Percentiles rank a stretch among this genome's conserved stretches.
Conservation (phyloP, 768 basidiomycete genomes). For the Sutorius australiensis region DNA sequence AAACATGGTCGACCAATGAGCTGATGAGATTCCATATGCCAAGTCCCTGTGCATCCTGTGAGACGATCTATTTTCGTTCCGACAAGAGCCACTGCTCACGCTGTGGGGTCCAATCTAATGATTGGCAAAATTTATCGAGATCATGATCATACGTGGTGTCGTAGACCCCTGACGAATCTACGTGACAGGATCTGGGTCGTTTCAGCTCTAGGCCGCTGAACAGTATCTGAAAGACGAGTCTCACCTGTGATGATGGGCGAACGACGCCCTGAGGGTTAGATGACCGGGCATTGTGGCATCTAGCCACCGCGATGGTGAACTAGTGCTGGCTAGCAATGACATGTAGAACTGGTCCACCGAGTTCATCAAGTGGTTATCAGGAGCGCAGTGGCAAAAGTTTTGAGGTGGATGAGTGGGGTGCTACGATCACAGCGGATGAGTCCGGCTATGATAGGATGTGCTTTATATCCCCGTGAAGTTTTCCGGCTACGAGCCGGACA, state of each 20-base stretch:
- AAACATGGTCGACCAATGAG: background rate
- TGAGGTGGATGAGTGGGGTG: too few species aligned
- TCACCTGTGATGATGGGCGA: background rate
- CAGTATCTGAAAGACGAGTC: background rate
- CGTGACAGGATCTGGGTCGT: background rate
- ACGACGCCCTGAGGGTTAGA: background rate
- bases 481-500: too few species aligned
- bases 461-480: background rate
- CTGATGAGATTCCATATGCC: background rate
- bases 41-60: background rate
- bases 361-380: background rate
- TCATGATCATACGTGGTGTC: background rate
- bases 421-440: background rate
- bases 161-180: background rate
- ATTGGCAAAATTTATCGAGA: background rate
- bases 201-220: background rate
- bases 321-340: background rate
- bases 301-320: background rate
- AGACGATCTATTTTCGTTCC: background rate
- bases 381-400: background rate
- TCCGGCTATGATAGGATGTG: too few species aligned
- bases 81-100: slow-evolving; percentile 4
- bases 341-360: background rate
- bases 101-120: background rate
- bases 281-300: background rate